These are phyloP conservation scores for Eutypella sp. DNA, from an alignment of 2,329 filamentous ascomycete genomes.

Conservation along the genomic window DNA sequence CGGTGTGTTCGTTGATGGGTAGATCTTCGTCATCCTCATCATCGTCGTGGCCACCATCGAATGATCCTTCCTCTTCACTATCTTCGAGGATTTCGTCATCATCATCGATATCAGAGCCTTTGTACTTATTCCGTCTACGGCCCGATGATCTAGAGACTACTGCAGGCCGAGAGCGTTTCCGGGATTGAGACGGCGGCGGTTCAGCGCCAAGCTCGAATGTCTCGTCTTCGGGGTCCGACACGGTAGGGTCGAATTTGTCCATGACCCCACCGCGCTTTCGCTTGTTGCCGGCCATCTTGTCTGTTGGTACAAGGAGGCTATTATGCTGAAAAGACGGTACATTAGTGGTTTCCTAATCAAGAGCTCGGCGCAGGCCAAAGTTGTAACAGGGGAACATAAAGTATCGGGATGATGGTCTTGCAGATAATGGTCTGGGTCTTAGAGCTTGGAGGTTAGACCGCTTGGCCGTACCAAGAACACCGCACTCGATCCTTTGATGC, in stretches of 20 bases:
- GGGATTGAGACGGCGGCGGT: constrained; percentile 22
- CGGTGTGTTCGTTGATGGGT: constrained; percentile 34
- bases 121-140: constrained; percentile 36
- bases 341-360: background rate
- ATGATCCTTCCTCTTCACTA: constrained; percentile 47
- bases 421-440: no score
- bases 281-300: constrained; percentile 46
- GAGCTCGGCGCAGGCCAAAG: no score
- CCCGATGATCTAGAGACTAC: constrained; percentile 25
- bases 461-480: no score
- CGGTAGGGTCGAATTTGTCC: constrained; percentile 57
- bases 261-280: constrained; percentile 50
- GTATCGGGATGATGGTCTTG: no score
- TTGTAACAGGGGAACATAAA: no score
- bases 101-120: constrained; percentile 59
- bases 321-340: background rate
- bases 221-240: constrained; percentile 61
- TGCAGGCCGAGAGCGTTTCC: constrained; percentile 37
- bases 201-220: constrained; percentile 55
- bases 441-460: no score
- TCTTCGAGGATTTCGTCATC: constrained; percentile 50
- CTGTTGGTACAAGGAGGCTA: background rate
- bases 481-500: no score
- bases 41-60: constrained; percentile 37
- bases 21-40: constrained; percentile 32